Evolutionary conservation across 1,284 basidiomycete species (phyloP), one percentile per base, ranked within the genome.

Genomic region (Austropuccinia psidii): DNA sequence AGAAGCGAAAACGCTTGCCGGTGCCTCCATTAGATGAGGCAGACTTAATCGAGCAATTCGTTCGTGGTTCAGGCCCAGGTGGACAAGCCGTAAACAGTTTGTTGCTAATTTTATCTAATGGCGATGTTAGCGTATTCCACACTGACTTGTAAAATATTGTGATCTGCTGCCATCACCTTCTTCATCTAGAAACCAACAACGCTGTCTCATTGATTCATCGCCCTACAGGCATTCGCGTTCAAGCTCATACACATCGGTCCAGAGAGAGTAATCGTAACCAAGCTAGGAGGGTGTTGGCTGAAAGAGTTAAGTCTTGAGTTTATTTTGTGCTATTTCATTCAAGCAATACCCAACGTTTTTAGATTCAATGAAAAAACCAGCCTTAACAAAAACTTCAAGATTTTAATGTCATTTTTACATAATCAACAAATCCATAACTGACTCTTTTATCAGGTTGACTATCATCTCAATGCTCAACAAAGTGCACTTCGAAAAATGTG

Each of bases 81-180:
- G 80, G 80, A 1, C 80, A 80, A 74, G 78, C 78, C 1, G 79
- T 80, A 75, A 80, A 80, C 75, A 80, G 79, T 76, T 75, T 77
- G 31, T 24, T 13, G 37, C 43, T 21, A 76, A 77, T 21, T 78
- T 75, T 47, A 79, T 78, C 35, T n/a, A n/a, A n/a, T n/a, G n/a
- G n/a, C n/a, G n/a, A n/a, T n/a, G n/a, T 15, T 17, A 35, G 2
- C 19, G 19, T 35, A 17, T n/a, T n/a, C 29, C 4, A 31, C 2
- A 21, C 57, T 19, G n/a, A 39, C n/a, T 37, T 19, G n/a, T 31
- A 37, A 41, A 70, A 24, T 27, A 27, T 35, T 11, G 27, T 19
- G 27, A 41, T 37, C n/a, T 47, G 24, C n/a, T n/a, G n/a, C n/a
- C n/a, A n/a, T 41, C 19, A 57, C n/a, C 17, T 1, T 58, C 15